Conservation (phyloP, 2,329 filamentous ascomycete species). For the Hypomyces perniciosus region DNA sequence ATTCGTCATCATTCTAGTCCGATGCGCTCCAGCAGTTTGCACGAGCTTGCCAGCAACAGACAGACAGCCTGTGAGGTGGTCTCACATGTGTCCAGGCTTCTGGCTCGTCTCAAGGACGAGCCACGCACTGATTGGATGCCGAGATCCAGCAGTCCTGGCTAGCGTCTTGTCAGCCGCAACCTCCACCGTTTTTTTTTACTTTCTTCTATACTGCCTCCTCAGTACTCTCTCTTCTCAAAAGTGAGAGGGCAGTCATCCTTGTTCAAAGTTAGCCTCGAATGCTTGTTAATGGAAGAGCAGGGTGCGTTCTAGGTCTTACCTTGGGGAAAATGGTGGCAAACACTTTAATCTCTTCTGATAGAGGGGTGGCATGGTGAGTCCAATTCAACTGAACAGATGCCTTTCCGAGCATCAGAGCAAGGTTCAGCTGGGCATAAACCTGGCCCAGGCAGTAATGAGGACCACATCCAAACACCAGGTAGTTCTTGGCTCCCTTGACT, state of each 20-base stretch:
- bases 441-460: constrained; percentile 96
- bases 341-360: constrained; percentile 92
- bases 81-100: no score
- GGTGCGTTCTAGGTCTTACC: constrained; percentile 50
- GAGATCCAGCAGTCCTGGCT: neutral
- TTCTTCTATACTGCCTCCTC: neutral
- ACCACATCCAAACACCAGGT: constrained; percentile 89
- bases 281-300: neutral
- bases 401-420: constrained; percentile 87
- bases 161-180: neutral
- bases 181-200: constrained; percentile 19
- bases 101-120: no score
- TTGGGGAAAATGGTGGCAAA: constrained; percentile 97
- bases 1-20: neutral
- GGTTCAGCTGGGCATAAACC: constrained; percentile 81
- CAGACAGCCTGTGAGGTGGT: neutral
- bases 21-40: neutral
- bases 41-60: neutral
- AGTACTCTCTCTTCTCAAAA: constrained; percentile 52
- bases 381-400: constrained; percentile 82
- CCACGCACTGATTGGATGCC: neutral
- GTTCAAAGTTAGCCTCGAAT: neutral
- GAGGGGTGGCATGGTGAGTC: constrained; percentile 77
- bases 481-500: constrained; percentile 84
- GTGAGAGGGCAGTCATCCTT: constrained; percentile 80